phyloP scores from a whole-genome alignment of 192 early-diverging fungal species.

The Geranomyces michiganensis region DNA sequence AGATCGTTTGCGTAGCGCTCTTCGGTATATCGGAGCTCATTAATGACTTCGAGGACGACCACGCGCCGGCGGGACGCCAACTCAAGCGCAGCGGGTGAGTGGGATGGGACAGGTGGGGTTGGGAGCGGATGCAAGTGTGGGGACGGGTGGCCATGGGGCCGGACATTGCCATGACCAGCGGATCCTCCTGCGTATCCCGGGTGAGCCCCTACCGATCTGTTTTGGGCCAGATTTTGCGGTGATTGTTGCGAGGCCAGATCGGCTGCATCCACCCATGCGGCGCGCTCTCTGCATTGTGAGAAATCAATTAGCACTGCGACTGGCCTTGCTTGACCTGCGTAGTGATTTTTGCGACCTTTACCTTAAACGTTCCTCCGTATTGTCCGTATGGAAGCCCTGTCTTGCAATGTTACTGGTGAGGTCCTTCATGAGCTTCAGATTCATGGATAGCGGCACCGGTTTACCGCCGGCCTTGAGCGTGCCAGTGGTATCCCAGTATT shows the following conservation, averaged over 20 bases:
- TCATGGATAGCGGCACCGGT: conserved; percentile 28
- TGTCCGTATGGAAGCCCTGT: conserved; percentile 15
- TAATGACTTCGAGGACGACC: background rate
- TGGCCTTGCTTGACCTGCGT: too few relatives aligned
- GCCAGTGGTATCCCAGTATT: conserved; percentile 18
- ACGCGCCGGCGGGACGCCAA: background rate
- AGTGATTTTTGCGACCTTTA: background rate
- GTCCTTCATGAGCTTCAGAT: conserved; percentile 24
- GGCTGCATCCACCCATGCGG: too few relatives aligned
- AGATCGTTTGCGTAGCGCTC: conserved; percentile 12
- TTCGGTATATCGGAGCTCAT: conserved; percentile 23
- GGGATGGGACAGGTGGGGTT: background rate
- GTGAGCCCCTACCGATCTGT: too few relatives aligned
- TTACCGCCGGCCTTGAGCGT: conserved; percentile 7
- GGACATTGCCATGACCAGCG: too few relatives aligned
- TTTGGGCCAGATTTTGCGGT: too few relatives aligned
- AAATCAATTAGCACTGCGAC: too few relatives aligned
- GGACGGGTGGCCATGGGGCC: too few relatives aligned
- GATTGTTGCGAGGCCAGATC: too few relatives aligned
- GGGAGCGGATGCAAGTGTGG: background rate
- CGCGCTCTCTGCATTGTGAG: background rate
- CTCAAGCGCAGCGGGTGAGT: background rate
- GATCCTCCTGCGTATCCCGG: too few relatives aligned
- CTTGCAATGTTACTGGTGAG: conserved; percentile 29
- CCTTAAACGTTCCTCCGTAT: conserved; percentile 14